Percentiles rank a stretch among this genome's conserved stretches.
Evolutionary conservation across 495 filamentous ascomycete species (phyloP).

Genomic region (Xylaria palmicola): DNA sequence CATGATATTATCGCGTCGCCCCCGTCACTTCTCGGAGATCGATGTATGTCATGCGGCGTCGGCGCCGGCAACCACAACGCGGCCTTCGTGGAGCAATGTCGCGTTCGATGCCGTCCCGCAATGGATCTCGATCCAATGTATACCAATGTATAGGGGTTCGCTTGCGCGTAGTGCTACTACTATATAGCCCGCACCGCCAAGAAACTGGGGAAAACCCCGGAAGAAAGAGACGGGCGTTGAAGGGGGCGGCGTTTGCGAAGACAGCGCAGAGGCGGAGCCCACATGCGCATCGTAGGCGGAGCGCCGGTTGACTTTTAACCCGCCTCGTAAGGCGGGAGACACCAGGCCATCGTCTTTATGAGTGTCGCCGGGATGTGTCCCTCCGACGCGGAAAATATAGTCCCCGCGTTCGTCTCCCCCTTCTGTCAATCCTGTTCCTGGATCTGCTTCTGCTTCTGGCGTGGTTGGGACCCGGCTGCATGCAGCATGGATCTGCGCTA

Average conservation of each 20-base stretch:
- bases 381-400: conserved; percentile 11
- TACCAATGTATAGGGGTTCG: not conserved
- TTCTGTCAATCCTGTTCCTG: not conserved
- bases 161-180: not conserved
- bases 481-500: conserved; percentile 9
- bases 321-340: not conserved
- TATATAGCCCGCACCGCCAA: not conserved
- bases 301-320: no score
- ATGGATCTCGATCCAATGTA: not conserved
- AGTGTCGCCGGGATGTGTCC: conserved; percentile 12
- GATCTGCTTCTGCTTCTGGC: not conserved
- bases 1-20: not conserved
- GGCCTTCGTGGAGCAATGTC: not conserved
- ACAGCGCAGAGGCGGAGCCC: not conserved
- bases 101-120: not conserved
- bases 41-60: not conserved
- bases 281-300: not conserved
- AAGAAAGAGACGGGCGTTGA: not conserved
- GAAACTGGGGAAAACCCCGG: not conserved
- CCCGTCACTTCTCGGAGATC: not conserved
- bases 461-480: not conserved
- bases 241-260: not conserved
- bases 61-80: no score
- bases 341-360: not conserved
- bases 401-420: not conserved